Evolutionary conservation across 495 filamentous ascomycete species (phyloP).

Genomic region (Penicillium soppii): DNA sequence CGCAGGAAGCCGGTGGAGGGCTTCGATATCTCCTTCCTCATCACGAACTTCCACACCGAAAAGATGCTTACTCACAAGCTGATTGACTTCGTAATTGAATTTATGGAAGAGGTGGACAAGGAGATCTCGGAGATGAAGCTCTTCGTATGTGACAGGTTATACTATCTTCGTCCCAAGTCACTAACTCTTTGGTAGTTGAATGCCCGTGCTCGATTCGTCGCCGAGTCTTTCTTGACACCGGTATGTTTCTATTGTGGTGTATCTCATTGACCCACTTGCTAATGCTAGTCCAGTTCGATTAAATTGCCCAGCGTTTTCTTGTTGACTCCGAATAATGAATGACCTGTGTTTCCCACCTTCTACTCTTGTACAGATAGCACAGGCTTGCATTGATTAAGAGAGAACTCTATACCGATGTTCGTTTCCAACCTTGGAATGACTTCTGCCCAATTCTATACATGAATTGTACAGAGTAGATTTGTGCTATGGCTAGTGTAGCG

Average conservation of each 20-base stretch:
- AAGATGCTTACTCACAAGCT: constrained; percentile 98
- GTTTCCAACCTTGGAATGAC: constrained; percentile 5
- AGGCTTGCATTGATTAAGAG: constrained; percentile 9
- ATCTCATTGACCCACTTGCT: neutral
- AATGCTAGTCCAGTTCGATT: constrained; percentile 37
- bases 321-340: constrained; percentile 16
- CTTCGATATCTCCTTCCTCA: constrained; percentile 97
- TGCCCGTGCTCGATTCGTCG: constrained; percentile 94
- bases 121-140: constrained; percentile 99
- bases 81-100: constrained; percentile 97
- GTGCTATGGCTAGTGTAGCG: too few species aligned
- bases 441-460: too few species aligned
- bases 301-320: constrained; percentile 22
- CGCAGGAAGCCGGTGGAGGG: constrained; percentile 94
- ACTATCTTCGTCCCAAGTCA: constrained; percentile 12
- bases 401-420: neutral
- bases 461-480: too few species aligned
- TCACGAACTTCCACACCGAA: constrained; percentile 98
- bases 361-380: constrained; percentile 17
- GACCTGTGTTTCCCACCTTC: constrained; percentile 17
- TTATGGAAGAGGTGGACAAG: constrained; percentile 99
- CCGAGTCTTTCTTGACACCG: constrained; percentile 95
- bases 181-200: constrained; percentile 67
- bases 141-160: constrained; percentile 66
- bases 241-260: constrained; percentile 49